phyloP scores from a whole-genome alignment of 2,329 filamentous ascomycete genomes.

The Piedraia hortae region DNA sequence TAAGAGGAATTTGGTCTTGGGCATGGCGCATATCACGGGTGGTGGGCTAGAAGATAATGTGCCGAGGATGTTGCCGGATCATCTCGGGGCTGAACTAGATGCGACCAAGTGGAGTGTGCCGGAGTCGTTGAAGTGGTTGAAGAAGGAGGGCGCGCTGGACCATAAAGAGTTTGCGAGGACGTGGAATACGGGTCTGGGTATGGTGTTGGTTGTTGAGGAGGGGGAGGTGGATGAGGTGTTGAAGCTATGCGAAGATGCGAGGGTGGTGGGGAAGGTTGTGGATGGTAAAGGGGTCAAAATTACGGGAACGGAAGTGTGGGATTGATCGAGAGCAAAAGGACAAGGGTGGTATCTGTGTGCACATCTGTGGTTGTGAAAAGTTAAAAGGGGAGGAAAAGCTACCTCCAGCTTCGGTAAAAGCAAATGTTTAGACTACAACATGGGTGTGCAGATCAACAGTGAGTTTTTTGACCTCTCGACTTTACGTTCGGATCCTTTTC shows the following conservation, averaged over 20 bases:
- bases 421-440: too few relatives aligned
- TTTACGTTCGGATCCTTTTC: too few relatives aligned
- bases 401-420: too few relatives aligned
- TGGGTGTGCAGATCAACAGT: too few relatives aligned
- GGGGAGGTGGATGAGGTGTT: constrained; percentile 32
- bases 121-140: constrained; percentile 67
- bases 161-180: constrained; percentile 63
- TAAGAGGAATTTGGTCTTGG: constrained; percentile 43
- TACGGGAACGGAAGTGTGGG: constrained; percentile 23
- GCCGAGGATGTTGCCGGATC: constrained; percentile 62
- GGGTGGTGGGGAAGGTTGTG: constrained; percentile 44
- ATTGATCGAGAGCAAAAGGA: too few relatives aligned
- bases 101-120: constrained; percentile 49
- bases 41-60: constrained; percentile 85
- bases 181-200: constrained; percentile 86
- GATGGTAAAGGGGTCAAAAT: constrained; percentile 35
- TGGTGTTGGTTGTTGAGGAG: constrained; percentile 59
- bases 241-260: constrained; percentile 50
- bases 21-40: constrained; percentile 89
- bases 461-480: too few relatives aligned
- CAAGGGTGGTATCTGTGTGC: too few relatives aligned
- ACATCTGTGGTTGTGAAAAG: too few relatives aligned
- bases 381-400: too few relatives aligned
- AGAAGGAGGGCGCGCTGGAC: constrained; percentile 40
- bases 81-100: constrained; percentile 58